Evolutionary conservation across 2,329 filamentous ascomycete genomes (phyloP), one percentile per base, ranked within the genome.

Genomic region (Ophiostoma ulmi): DNA sequence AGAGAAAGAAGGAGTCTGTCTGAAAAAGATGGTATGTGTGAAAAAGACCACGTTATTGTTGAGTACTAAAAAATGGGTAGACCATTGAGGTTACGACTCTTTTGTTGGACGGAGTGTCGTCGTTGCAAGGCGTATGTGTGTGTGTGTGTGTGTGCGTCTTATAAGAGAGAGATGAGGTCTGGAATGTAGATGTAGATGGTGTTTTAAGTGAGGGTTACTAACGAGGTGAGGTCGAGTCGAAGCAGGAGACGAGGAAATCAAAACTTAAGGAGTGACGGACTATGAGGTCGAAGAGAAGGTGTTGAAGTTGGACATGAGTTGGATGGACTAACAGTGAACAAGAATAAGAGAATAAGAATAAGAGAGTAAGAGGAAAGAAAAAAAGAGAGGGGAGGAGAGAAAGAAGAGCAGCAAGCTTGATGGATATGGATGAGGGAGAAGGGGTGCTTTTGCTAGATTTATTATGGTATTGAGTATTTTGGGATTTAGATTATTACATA

Each of bases 211-310:
- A 13, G n/a, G 1, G 48, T 55, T 55, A 22, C n/a, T 48, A 38
- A n/a, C 38, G 66, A 52, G 48, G 61, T n/a, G 39, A 70, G 20
- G 20, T 36, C n/a, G 39, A 39, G 20, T 36, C n/a, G 71, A 63
- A 67, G 70, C 38, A 69, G 48, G 48, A 66, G 64, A 48, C 44
- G 48, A 71, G 72, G 44, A 52, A 72, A 67, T 22, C 67, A 69
- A 55, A 69, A 72, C 68, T 69, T 70, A 74, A 74, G 22, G 73
- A 74, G 63, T 73, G 73, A 67, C 70, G 55, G 70, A 67, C 10
- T 44, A 69, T 22, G 22, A 70, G 64, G 68, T 69, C 26, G 63
- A 68, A 38, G 22, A 35, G 22, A 48, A 35, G 39, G 22, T 68
- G 65, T 44, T 70, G 67, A 52, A 36, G 58, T 35, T 35, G 58